Base-by-base conservation (phyloP, 2,329 filamentous ascomycete genomes). In the Epichloe uncinata region DNA sequence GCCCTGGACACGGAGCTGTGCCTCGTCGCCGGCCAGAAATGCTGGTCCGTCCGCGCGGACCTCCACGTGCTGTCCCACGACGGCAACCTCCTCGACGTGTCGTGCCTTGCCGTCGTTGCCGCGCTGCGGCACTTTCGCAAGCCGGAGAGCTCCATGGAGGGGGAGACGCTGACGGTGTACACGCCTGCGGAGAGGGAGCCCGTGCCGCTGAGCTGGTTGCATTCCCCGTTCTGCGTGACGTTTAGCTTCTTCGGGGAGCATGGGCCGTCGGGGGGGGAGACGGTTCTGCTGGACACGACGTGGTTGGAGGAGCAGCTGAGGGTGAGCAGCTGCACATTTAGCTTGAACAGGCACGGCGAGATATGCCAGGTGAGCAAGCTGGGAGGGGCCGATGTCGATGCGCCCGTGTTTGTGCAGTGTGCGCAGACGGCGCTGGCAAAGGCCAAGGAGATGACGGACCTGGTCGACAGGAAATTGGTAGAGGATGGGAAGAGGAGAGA, bases 1-100 rank as follows among this genome's bases (percentile, higher is more conserved):
- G 91, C 93, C 6, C 79, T 98, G 40, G 91, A 97, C 66, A 95
- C 90, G 35, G 93, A 98, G 69, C 77, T 98, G 42, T 98, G 93
- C 66, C 87, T 98, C 20, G 75, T 96, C 30, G 89, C 93, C 11
- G 90, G 87, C 7, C 76, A 85, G 53, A 95, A 94, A 67, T 93
- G 87, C 71, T 98, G 93, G 82, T 85, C 85, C 53, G 77, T 98
- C 54, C 82, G 91, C 51, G 90, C 87, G 18, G 91, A 97, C 65
- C 79, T 97, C 20, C 93, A 98, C 67, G 82, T 97, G 44, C 77
- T 97, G 43, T 84, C 88, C 47, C 87, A 90, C 63, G 91, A 97
- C 64, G 93, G 93, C 48, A 91, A 90, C 58, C 74, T 98, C 41
- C 80, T 93, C 36, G 91, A 97, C 66, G 82, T 84, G 3, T 79